Conservation (phyloP, 108 stramenopile species). For the Nitzschia inconspicua region DNA sequence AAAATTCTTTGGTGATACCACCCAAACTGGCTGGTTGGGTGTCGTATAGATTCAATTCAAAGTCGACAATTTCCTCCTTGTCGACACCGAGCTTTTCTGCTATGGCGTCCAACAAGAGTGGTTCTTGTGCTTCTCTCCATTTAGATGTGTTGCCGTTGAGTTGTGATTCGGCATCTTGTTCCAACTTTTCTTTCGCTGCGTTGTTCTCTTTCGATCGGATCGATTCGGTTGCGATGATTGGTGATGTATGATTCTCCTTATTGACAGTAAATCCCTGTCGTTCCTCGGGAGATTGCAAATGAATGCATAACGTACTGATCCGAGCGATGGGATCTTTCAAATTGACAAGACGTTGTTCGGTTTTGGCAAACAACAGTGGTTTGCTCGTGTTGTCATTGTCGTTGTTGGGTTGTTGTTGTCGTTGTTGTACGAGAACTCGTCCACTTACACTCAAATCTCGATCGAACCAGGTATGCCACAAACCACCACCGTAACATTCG, state of each 20-base stretch:
- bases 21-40: slow-evolving; percentile 89
- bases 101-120: slow-evolving; percentile 74
- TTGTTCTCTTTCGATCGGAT: slow-evolving; percentile 14
- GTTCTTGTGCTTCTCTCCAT: slow-evolving; percentile 79
- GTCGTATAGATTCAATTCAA: slow-evolving; percentile 92
- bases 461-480: slow-evolving; percentile 88
- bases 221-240: slow-evolving; percentile 74
- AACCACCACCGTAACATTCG: slow-evolving; percentile 81
- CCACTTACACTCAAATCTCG: slow-evolving; percentile 71
- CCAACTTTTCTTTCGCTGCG: slow-evolving; percentile 27
- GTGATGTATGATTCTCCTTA: slow-evolving; percentile 86
- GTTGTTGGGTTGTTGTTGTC: neutral
- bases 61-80: slow-evolving; percentile 84
- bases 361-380: neutral
- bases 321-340: slow-evolving; percentile 80
- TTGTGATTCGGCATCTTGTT: slow-evolving; percentile 46
- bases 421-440: slow-evolving; percentile 51
- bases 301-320: slow-evolving; percentile 90
- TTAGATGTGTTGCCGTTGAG: slow-evolving; percentile 34
- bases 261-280: slow-evolving; percentile 74
- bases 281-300: slow-evolving; percentile 86
- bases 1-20: slow-evolving; percentile 87
- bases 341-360: slow-evolving; percentile 52
- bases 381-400: neutral
- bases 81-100: slow-evolving; percentile 69